A percentile compares a stretch with the other conserved stretches of the same genome.
phyloP scores from a whole-genome alignment of 140 eudicot genomes.

The Flaveria floridana region DNA sequence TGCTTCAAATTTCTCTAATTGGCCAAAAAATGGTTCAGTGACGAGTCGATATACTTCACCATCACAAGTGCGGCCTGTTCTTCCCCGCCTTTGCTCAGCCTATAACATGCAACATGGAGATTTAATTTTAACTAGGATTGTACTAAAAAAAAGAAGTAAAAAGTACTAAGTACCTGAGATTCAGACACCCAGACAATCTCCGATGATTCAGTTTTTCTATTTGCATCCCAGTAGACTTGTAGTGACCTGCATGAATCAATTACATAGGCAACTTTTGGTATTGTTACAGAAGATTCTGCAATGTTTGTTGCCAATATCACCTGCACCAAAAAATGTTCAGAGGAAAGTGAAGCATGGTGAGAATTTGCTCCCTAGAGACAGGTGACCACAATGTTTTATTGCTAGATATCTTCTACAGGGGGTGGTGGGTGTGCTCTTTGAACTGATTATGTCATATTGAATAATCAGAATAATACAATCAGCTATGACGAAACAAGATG shows the following conservation, averaged over 20 bases:
- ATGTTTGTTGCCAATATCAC: constrained; percentile 96
- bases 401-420: not conserved
- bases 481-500: not conserved
- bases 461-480: not conserved
- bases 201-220: constrained; percentile 57
- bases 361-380: constrained; percentile 9
- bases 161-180: constrained; percentile 64
- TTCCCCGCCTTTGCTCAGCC: constrained; percentile 93
- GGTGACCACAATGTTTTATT: not conserved
- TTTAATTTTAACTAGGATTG: constrained; percentile 5
- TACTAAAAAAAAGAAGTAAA: not conserved
- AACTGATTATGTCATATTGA: not conserved
- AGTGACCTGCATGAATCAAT: constrained; percentile 95
- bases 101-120: constrained; percentile 31
- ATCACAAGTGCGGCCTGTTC: constrained; percentile 98
- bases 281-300: constrained; percentile 97
- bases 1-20: constrained; percentile 60
- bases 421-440: not conserved
- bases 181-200: constrained; percentile 91
- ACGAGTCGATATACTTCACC: constrained; percentile 82
- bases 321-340: constrained; percentile 41
- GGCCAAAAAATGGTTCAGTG: constrained; percentile 64
- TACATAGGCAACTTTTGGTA: constrained; percentile 88
- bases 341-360: constrained; percentile 18
- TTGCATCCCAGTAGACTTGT: constrained; percentile 89